Conservation (phyloP, 306 rosid genomes). For the Alnus rubra region DNA sequence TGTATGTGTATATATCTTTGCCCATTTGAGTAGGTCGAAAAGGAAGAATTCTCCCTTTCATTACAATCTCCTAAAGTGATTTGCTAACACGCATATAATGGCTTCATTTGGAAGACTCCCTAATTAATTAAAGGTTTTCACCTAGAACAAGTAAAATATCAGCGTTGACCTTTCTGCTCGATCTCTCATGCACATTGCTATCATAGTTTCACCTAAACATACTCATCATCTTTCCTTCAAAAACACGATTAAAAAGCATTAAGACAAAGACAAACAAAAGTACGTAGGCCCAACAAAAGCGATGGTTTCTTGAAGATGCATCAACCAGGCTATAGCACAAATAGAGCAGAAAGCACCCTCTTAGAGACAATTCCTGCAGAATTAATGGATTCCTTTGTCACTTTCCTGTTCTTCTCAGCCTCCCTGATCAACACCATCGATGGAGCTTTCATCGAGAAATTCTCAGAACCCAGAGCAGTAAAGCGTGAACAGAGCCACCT, state of each 20-base stretch:
- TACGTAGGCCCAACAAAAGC: background rate
- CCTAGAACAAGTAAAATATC: no score
- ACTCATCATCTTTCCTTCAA: background rate
- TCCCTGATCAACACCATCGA: background rate
- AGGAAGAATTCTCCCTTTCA: no score
- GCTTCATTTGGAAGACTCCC: no score
- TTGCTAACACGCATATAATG: no score
- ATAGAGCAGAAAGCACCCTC: background rate
- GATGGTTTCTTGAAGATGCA: slow-evolving; percentile 15
- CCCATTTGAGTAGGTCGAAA: no score
- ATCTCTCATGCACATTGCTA: no score
- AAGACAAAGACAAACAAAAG: no score
- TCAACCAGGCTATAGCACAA: background rate
- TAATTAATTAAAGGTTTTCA: no score
- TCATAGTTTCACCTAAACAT: background rate
- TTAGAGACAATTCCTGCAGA: no score
- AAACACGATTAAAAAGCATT: background rate
- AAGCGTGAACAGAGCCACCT: slow-evolving; percentile 9
- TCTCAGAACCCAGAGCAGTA: background rate
- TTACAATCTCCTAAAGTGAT: no score
- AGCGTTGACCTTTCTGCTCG: no score
- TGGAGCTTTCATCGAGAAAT: slow-evolving; percentile 12
- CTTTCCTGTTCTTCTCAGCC: background rate
- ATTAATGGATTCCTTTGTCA: slow-evolving; percentile 17
- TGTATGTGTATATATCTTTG: no score